Percentiles rank a stretch among this genome's conserved stretches.
Conservation (phyloP, 192 early-diverging fungal species). For the Coemansia sp. region DNA sequence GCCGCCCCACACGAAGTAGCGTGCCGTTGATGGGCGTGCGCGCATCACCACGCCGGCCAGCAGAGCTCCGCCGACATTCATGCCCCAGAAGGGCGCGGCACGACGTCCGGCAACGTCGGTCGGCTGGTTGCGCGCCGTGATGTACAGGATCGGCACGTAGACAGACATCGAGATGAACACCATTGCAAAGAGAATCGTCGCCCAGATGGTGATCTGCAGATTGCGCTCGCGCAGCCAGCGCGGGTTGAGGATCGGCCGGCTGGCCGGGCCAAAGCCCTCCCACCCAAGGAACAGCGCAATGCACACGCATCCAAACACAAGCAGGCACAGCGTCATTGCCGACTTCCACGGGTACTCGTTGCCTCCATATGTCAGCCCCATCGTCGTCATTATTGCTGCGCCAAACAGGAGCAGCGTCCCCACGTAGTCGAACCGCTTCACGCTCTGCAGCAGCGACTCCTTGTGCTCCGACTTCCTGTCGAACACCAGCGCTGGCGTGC, state of each 20-base stretch:
- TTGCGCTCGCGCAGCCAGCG: constrained; percentile 48
- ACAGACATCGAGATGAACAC: constrained; percentile 28
- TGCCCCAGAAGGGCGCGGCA: constrained; percentile 45
- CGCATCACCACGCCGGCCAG: constrained; percentile 25
- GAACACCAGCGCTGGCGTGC: constrained; percentile 33
- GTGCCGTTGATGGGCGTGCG: constrained; percentile 15
- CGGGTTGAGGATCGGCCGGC: constrained; percentile 36
- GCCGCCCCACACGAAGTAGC: constrained; percentile 34
- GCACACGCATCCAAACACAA: constrained; percentile 41
- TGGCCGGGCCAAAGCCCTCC: constrained; percentile 26
- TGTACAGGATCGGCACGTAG: constrained; percentile 47
- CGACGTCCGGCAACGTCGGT: constrained; percentile 32
- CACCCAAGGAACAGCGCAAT: constrained; percentile 31
- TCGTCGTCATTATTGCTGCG: constrained; percentile 40
- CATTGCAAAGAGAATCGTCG: constrained; percentile 47
- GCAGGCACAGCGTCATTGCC: constrained; percentile 43
- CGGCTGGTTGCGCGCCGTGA: constrained; percentile 26
- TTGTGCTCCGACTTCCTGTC: constrained; percentile 17
- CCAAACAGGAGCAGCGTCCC: constrained; percentile 39
- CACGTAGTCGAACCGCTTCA: constrained; percentile 30
- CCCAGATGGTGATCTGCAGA: constrained; percentile 45
- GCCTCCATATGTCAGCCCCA: constrained; percentile 45
- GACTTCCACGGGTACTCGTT: constrained; percentile 51
- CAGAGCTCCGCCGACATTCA: constrained; percentile 21
- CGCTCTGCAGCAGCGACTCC: constrained; percentile 23